Evolutionary conservation across 495 filamentous ascomycete species (phyloP), one percentile per base, ranked within the genome.

Genomic region (Xylaria bambusicola): DNA sequence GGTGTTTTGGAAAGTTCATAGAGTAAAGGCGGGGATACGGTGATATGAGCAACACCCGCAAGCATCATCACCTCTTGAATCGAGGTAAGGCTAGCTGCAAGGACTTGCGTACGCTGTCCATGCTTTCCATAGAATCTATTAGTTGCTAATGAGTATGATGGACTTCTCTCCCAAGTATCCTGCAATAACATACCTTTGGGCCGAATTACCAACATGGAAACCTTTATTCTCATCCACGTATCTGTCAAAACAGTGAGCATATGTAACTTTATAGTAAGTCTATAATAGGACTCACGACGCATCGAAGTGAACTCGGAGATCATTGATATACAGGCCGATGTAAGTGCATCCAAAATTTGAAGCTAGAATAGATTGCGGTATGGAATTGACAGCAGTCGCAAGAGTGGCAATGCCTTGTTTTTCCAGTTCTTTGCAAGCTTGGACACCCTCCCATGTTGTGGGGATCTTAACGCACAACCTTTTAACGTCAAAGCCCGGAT

Each of bases 381-480:
- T 69, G 17, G 80, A 82, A 60, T 87, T 88, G 1, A 88, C 65
- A 2, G 82, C 86, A 1, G 86, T 88, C 7, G 83, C 85, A 13
- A 88, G 66, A 0, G 86, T 86, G 27, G 73, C 67, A 18, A 86
- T 79, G 0, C 81, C 81, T 3, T 71, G 62, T 12, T 65, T 61
- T 60, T 86, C 79, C 13, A 89, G 72, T n/a, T 73, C 73, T 6
- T 74, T 73, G 64, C 85, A 88, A 26, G 85, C 86, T 66, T 81
- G 75, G 18, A 88, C 68, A 3, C 86, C 86, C 65, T 87, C 83
- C 80, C 83, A 86, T 6, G 84, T 88, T 23, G 78, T 73, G 1
- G 83, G 83, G 48, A 88, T 79, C 56, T 88, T 88, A 73, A 87
- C 82, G 46, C 79, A 85, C 41, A 88, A 71, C 56, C 82, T 75